These are phyloP conservation scores for Umbelopsis vinacea DNA, from an alignment of 192 early-diverging fungal species.

Conservation along the genomic window DNA sequence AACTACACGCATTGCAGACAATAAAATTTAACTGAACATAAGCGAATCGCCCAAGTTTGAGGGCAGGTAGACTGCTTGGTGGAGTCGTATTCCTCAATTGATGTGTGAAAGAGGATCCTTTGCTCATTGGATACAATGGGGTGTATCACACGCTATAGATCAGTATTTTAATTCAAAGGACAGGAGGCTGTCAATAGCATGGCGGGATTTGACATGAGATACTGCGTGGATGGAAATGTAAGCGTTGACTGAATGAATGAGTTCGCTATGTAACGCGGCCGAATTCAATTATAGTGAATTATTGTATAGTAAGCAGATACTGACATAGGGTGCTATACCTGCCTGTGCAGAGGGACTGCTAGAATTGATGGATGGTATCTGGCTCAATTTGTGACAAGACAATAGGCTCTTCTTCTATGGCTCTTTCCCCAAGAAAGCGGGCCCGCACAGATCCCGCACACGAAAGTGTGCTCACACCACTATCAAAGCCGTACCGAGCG, in stretches of 20 bases:
- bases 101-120: too few species aligned
- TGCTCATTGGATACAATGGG: too few species aligned
- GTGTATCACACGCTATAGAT: too few species aligned
- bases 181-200: background rate
- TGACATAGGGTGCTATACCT: too few species aligned
- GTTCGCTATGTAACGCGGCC: too few species aligned
- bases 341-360: too few species aligned
- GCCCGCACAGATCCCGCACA: background rate
- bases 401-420: background rate
- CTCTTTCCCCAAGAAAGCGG: conserved; percentile 10
- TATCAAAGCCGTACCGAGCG: conserved; percentile 6
- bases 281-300: background rate
- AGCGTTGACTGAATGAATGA: background rate
- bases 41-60: background rate
- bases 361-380: too few species aligned
- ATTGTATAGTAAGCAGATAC: background rate
- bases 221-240: background rate
- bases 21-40: conserved; percentile 9
- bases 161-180: too few species aligned
- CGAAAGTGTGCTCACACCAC: background rate
- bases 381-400: background rate
- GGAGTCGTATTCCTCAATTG: background rate
- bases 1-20: conserved; percentile 25
- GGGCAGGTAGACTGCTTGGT: too few species aligned
- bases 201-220: background rate